phyloP scores from a whole-genome alignment of 805 yeast genomes.

The Kurtzmaniella fragi region DNA sequence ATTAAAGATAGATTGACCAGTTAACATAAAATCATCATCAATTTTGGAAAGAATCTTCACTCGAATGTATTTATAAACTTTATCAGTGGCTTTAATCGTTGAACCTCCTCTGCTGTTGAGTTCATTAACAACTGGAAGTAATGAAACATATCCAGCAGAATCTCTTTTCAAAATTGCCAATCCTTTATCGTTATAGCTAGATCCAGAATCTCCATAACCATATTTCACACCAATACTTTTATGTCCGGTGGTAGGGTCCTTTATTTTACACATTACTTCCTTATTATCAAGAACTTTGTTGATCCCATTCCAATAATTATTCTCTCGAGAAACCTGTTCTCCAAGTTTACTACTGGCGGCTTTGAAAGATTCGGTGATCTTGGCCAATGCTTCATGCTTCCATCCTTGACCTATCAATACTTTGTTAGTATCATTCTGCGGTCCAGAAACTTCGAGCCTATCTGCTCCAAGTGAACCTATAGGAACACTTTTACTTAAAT shows the following conservation, averaged over 20 bases:
- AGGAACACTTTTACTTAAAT: constrained; percentile 66
- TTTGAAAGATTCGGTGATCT: constrained; percentile 48
- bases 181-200: constrained; percentile 69
- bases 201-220: constrained; percentile 91
- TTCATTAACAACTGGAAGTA: constrained; percentile 22
- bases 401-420: constrained; percentile 66
- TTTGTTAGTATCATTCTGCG: constrained; percentile 16
- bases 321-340: constrained; percentile 56
- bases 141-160: constrained; percentile 26
- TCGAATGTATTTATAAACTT: constrained; percentile 45
- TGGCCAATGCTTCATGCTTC: constrained; percentile 68
- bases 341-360: constrained; percentile 47
- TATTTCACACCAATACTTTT: constrained; percentile 75
- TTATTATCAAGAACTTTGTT: constrained; percentile 40
- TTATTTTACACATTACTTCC: constrained; percentile 65
- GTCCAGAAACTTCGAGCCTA: constrained; percentile 21
- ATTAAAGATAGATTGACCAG: constrained; percentile 50
- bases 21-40: constrained; percentile 48
- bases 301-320: constrained; percentile 58
- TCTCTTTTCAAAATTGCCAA: constrained; percentile 59
- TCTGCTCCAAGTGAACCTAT: constrained; percentile 66
- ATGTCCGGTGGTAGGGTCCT: constrained; percentile 43
- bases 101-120: constrained; percentile 4
- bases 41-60: constrained; percentile 55
- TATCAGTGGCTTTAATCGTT: constrained; percentile 28